Evolutionary conservation across 2,329 filamentous ascomycete genomes (phyloP), one percentile per base, ranked within the genome.

Genomic region (Dothidotthia symphoricarpi): DNA sequence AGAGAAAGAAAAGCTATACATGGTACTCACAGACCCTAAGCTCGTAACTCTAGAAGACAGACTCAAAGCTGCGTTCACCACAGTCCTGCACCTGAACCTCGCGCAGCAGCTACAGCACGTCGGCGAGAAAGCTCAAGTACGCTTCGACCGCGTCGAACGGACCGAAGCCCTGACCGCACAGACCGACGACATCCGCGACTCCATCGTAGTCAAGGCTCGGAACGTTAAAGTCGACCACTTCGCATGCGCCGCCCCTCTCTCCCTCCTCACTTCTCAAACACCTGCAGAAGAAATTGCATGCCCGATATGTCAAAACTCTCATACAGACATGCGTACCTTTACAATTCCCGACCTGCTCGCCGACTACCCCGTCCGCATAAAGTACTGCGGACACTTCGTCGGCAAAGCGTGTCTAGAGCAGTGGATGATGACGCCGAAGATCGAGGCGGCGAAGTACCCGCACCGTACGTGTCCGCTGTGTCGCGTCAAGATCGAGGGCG

Each of bases 311-410:
- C 56, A 49, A n/a, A 41, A 51, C 17, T 45, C 45, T 2, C 53
- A 55, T 35, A 44, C 47, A 1, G 49, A 47, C 15, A 31, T 50
- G 1, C 10, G 29, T 2, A 32, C 34, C 1, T 52, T 41, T 30
- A 17, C 43, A 0, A 28, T 46, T 6, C 15, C 42, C 8, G 46
- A 53, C 3, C 37, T 56, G 2, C 31, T 59, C 0, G 41, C 43
- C 12, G 56, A 59, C 35, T 57, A 44, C 17, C 52, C 54, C 6
- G 49, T 56, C 2, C 47, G 49, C 3, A 57, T 59, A 34, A 59
- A 57, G 24, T 35, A 55, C 32, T 59, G 56, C 24, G 54, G 56
- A 3, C 56, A 59, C 29, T 17, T 56, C 12, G 28, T 57, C 4
- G 56, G 56, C 4, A 59, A 55, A 24, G 15, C 34, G 0, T 59